Conservation (phyloP, 306 rosid species). For the Cucurbita maxima region DNA sequence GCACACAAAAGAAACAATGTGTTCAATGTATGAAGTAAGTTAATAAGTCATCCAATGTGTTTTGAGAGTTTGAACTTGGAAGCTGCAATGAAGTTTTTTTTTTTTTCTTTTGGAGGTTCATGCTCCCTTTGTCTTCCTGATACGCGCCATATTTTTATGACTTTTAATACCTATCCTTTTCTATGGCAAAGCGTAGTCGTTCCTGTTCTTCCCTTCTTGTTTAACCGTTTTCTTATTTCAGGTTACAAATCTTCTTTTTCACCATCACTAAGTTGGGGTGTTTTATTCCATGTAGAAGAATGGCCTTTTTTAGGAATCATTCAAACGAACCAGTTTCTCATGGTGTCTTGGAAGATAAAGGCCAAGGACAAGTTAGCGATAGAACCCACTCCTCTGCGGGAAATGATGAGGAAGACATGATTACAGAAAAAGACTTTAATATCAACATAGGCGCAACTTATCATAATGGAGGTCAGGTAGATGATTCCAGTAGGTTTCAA, state of each 20-base stretch:
- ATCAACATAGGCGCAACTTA: slow-evolving; percentile 63
- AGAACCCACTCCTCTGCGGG: slow-evolving; percentile 42
- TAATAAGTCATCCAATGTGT: not conserved
- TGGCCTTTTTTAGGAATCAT: slow-evolving; percentile 84
- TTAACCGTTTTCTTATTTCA: not conserved
- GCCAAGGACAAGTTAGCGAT: slow-evolving; percentile 39
- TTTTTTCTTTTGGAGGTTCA: not conserved
- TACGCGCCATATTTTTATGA: not conserved
- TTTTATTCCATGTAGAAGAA: slow-evolving; percentile 33
- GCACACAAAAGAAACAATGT: not conserved
- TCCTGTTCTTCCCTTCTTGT: not conserved
- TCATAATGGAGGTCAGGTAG: slow-evolving; percentile 63
- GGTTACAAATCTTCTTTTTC: slow-evolving; percentile 3
- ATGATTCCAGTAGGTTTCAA: slow-evolving; percentile 34
- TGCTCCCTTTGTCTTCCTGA: not conserved
- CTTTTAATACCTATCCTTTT: not conserved
- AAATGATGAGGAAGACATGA: slow-evolving; percentile 40
- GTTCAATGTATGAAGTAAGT: not conserved
- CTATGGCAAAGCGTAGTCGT: not conserved
- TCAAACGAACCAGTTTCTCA: slow-evolving; percentile 57
- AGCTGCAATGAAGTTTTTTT: not conserved
- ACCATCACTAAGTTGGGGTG: slow-evolving; percentile 7
- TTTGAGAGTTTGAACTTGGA: not conserved
- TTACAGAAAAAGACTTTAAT: slow-evolving; percentile 66
- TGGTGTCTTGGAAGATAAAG: slow-evolving; percentile 52